A percentile compares a stretch with the other conserved stretches of the same genome.
These are phyloP conservation scores for Collariella sp. DNA, from an alignment of 495 filamentous ascomycete genomes.

Conservation along the genomic window DNA sequence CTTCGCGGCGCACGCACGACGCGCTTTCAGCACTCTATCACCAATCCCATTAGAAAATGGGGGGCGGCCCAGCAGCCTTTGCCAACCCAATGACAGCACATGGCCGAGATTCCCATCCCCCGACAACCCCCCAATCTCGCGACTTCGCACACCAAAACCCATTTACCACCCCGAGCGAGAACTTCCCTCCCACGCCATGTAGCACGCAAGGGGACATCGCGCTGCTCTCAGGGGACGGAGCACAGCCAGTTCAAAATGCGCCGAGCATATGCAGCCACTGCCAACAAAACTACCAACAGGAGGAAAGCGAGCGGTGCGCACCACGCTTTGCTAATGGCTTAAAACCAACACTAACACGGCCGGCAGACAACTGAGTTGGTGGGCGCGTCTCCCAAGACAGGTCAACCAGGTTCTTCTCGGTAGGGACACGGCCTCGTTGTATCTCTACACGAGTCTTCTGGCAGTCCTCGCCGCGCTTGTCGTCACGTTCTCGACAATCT, in stretches of 20 bases:
- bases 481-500: conserved; percentile 6
- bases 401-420: conserved; percentile 2
- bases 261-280: no score
- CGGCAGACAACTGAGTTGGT: neutral
- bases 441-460: conserved; percentile 7
- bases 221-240: neutral
- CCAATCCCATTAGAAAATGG: no score
- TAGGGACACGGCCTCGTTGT: conserved; percentile 6
- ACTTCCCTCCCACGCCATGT: neutral
- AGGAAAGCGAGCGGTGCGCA: neutral
- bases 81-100: no score
- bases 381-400: neutral
- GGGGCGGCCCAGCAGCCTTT: no score
- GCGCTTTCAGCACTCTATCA: no score
- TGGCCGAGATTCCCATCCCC: neutral
- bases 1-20: no score
- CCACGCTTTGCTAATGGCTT: neutral
- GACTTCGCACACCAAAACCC: neutral
- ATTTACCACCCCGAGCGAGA: neutral
- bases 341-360: neutral
- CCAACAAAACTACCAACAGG: no score
- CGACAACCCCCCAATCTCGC: neutral
- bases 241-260: no score
- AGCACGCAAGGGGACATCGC: neutral
- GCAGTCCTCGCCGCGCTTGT: conserved; percentile 5